Conservation (phyloP, 2,329 filamentous ascomycete species). For the Tolypocladium pustulatum region DNA sequence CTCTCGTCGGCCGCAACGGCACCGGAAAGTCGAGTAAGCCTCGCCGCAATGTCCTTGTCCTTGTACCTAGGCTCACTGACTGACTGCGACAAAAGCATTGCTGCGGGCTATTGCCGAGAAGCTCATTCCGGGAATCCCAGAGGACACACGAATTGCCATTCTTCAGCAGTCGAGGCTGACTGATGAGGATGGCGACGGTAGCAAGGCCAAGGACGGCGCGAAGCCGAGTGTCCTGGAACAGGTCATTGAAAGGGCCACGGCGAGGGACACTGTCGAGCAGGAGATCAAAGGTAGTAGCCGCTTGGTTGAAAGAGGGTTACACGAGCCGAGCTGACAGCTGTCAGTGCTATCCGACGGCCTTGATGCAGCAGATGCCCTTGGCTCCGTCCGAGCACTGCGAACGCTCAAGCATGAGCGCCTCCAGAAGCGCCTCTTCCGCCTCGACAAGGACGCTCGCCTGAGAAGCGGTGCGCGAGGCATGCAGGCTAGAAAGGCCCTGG, state of each 20-base stretch:
- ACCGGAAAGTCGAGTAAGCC: conserved; percentile 68
- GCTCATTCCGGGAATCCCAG: conserved; percentile 65
- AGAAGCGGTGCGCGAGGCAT: conserved; percentile 66
- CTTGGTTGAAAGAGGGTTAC: too few relatives aligned
- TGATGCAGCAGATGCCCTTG: conserved; percentile 43
- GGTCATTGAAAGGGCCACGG: conserved; percentile 52
- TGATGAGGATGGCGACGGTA: conserved; percentile 19
- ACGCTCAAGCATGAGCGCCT: conserved; percentile 52
- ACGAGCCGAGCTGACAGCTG: conserved; percentile 7
- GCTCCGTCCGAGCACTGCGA: conserved; percentile 50
- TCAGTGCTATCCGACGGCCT: conserved; percentile 48
- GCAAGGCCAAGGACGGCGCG: conserved; percentile 1
- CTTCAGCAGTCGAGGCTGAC: conserved; percentile 52
- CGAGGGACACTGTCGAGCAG: conserved; percentile 44
- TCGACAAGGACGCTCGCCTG: conserved; percentile 63
- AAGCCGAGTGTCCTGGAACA: conserved; percentile 48
- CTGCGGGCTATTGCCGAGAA: conserved; percentile 68
- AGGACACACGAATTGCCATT: conserved; percentile 53
- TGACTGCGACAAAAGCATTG: conserved; percentile 38
- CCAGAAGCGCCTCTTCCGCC: conserved; percentile 52
- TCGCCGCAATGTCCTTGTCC: too few relatives aligned
- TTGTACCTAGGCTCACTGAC: background rate
- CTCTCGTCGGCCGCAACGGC: conserved; percentile 69
- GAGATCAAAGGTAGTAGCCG: conserved; percentile 53
- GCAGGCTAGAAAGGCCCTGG: conserved; percentile 64